Conservation (phyloP, 148 eudicot species). For the Cornus florida region DNA sequence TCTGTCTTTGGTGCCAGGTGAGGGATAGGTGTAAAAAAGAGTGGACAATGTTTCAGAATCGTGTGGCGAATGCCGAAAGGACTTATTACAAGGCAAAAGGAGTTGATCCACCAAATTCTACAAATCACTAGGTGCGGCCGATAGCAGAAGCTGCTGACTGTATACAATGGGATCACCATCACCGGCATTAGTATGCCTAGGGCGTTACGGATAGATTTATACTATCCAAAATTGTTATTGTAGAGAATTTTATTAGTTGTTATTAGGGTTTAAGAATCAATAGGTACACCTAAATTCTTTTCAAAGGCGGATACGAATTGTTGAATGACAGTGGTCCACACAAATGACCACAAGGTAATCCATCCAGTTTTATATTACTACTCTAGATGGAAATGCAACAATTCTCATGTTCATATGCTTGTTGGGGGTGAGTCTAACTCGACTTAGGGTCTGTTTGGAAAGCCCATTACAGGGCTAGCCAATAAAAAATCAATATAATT, state of each 20-base stretch:
- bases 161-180: background rate
- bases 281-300: too few species aligned
- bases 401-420: too few species aligned
- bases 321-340: too few species aligned
- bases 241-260: background rate
- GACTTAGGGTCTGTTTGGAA: too few species aligned
- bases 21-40: slow-evolving; percentile 46
- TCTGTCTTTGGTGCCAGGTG: slow-evolving; percentile 31
- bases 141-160: background rate
- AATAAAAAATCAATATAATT: too few species aligned
- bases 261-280: too few species aligned
- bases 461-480: too few species aligned
- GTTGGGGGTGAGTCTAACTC: too few species aligned
- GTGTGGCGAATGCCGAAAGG: slow-evolving; percentile 44
- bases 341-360: too few species aligned
- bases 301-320: too few species aligned
- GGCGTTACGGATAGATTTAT: background rate
- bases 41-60: slow-evolving; percentile 46
- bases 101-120: slow-evolving; percentile 29
- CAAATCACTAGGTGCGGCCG: background rate
- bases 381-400: too few species aligned
- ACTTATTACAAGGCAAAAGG: slow-evolving; percentile 42
- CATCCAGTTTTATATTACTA: too few species aligned
- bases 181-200: background rate
- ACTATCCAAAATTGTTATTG: background rate